A percentile compares a stretch with the other conserved stretches of the same genome.
phyloP scores from a whole-genome alignment of 306 rosid species.

The Cucurbita moschata region DNA sequence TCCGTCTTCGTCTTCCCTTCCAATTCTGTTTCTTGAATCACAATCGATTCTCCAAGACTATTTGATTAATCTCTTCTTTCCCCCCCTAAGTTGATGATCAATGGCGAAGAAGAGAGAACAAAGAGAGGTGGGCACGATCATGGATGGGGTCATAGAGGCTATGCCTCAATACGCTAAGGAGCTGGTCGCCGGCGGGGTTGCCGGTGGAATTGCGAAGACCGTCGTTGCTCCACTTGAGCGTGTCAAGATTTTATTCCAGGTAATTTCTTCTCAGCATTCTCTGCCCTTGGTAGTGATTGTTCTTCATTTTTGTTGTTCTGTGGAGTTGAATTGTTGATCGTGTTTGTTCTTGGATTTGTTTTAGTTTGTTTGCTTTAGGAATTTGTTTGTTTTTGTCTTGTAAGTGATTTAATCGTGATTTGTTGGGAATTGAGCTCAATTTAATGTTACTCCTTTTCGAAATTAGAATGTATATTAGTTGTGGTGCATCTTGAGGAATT shows the following conservation, averaged over 20 bases:
- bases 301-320: not conserved
- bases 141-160: slow-evolving; percentile 31
- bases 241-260: slow-evolving; percentile 88
- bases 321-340: not conserved
- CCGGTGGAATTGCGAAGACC: slow-evolving; percentile 72
- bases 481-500: not conserved
- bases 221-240: slow-evolving; percentile 88
- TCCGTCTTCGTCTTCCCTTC: not conserved
- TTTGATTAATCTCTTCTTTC: not conserved
- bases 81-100: not conserved
- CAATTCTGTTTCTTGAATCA: not conserved
- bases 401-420: not conserved
- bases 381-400: not conserved
- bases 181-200: slow-evolving; percentile 69
- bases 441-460: not conserved
- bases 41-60: not conserved
- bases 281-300: too few relatives aligned
- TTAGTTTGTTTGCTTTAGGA: not conserved
- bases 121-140: slow-evolving; percentile 13
- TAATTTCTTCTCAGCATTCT: not conserved
- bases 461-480: not conserved
- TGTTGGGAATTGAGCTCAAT: not conserved
- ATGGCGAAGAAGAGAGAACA: slow-evolving; percentile 36
- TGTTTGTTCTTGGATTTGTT: not conserved
- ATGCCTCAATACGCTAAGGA: slow-evolving; percentile 76